phyloP scores from a whole-genome alignment of 2,329 filamentous ascomycete species.

The Calonectria henricotiae region DNA sequence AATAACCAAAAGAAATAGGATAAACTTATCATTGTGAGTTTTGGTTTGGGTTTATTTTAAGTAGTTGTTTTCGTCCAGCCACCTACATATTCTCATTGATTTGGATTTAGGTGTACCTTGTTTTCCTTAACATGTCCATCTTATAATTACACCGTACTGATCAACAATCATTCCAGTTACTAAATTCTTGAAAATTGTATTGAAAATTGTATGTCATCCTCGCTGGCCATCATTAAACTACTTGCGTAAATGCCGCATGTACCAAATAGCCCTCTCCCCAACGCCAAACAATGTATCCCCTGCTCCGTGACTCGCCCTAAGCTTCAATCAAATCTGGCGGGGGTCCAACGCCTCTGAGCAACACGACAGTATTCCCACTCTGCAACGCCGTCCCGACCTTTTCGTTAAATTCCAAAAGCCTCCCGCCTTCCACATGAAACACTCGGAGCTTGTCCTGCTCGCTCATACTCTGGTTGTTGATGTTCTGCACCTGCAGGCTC shows the following conservation, averaged over 20 bases:
- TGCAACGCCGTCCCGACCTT: slow-evolving; percentile 82
- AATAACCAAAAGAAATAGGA: too few species aligned
- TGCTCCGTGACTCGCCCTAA: slow-evolving; percentile 34
- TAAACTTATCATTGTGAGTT: too few species aligned
- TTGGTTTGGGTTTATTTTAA: too few species aligned
- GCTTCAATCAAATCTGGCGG: slow-evolving; percentile 80
- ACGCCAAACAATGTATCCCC: slow-evolving; percentile 45
- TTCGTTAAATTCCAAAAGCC: slow-evolving; percentile 89
- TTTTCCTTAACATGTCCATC: neutral
- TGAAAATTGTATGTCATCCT: neutral
- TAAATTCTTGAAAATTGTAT: neutral
- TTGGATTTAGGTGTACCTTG: neutral
- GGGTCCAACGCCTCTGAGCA: slow-evolving; percentile 89
- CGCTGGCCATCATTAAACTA: slow-evolving; percentile 9
- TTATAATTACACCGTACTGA: neutral
- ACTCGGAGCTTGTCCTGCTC: slow-evolving; percentile 88
- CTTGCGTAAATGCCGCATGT: slow-evolving; percentile 2
- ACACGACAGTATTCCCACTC: slow-evolving; percentile 91
- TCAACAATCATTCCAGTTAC: neutral
- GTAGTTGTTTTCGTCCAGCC: too few species aligned
- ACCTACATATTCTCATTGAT: too few species aligned
- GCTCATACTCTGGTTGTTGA: slow-evolving; percentile 84
- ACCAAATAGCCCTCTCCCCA: slow-evolving; percentile 33
- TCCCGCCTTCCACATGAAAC: slow-evolving; percentile 93
- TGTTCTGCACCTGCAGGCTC: slow-evolving; percentile 84